Evolutionary conservation across 306 rosid genomes (phyloP), one percentile per base, ranked within the genome.

Genomic region (Vigna mungo): DNA sequence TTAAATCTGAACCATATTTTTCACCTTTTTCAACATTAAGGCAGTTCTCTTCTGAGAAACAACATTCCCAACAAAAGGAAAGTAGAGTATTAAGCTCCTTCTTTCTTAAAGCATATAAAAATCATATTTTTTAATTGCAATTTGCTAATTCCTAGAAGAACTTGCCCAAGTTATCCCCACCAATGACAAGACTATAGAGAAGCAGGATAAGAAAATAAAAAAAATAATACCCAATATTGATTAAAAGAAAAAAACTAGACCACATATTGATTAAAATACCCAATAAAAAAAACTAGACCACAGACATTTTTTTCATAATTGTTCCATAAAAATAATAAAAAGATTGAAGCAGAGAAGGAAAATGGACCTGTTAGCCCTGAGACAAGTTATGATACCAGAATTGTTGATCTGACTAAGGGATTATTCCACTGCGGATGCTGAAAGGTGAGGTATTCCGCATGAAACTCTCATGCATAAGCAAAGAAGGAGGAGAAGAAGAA

Each of bases 361-460:
- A n/a, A 18, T 27, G 20, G 15, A 90, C 98, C 92, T 91, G 71
- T 73, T 89, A 76, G 94, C 93, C 8, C 93, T 90, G 80, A 94
- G 97, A 82, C 98, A 94, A 47, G 98, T 97, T n/a, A 94, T 87
- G 82, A 91, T 87, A 73, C 94, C 94, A 41, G 92, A 90, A 81
- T 73, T 87, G 7, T 84, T 70, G 12, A 94, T 86, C 61, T 83
- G 85, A 49, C 30, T 51, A 60, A 86, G 62, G 76, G 96, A 90
- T 73, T 80, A 81, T 77, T 83, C 85, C 62, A 62, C 69, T 21
- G 83, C 74, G 17, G 94, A 70, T n/a, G 18, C 15, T 34, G 89
- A 80, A 77, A 80, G 80, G 36, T 61, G 85, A 49, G 77, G 32
- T 39, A 82, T 63, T 70, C 68, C 58, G 84, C 88, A 81, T 75